phyloP scores from a whole-genome alignment of 352 stramenopile genomes.

The Pythium pyrilobum region DNA sequence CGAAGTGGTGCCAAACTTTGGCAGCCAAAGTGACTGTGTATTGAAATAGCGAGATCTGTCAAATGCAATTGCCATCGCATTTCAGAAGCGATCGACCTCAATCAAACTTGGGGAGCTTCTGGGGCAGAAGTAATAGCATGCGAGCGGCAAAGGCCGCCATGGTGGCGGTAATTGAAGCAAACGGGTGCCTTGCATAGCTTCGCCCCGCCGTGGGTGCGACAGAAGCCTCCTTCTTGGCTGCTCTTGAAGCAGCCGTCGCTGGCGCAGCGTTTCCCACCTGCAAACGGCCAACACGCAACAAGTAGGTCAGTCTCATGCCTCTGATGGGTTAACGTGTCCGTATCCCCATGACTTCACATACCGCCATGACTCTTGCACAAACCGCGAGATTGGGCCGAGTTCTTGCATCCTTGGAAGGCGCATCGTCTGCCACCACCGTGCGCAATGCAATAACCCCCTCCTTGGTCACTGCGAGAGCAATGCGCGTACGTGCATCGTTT shows the following conservation, averaged over 20 bases:
- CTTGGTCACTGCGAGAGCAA: constrained; percentile 76
- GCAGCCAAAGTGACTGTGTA: not conserved
- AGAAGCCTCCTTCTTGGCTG: constrained; percentile 65
- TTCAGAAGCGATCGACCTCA: too few relatives aligned
- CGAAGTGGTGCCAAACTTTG: constrained; percentile 3
- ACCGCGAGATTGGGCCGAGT: constrained; percentile 75
- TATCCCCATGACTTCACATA: constrained; percentile 14
- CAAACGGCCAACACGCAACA: not conserved
- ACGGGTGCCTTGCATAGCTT: constrained; percentile 25
- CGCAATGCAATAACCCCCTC: constrained; percentile 76
- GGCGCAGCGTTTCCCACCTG: constrained; percentile 66
- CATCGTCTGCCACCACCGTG: constrained; percentile 75
- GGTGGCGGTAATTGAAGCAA: constrained; percentile 26
- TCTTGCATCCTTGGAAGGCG: constrained; percentile 51
- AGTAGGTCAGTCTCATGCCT: too few relatives aligned
- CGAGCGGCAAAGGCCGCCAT: constrained; percentile 22
- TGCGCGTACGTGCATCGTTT: constrained; percentile 59
- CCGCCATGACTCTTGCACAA: constrained; percentile 86
- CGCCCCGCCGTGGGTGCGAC: constrained; percentile 48
- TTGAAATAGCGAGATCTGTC: constrained; percentile 1
- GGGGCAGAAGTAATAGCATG: not conserved
- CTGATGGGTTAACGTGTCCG: too few relatives aligned
- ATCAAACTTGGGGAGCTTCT: not conserved
- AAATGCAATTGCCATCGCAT: constrained; percentile 1
- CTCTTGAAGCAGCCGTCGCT: constrained; percentile 56